Conservation (phyloP, 2,329 filamentous ascomycete species). For the Epichloe typhina region DNA sequence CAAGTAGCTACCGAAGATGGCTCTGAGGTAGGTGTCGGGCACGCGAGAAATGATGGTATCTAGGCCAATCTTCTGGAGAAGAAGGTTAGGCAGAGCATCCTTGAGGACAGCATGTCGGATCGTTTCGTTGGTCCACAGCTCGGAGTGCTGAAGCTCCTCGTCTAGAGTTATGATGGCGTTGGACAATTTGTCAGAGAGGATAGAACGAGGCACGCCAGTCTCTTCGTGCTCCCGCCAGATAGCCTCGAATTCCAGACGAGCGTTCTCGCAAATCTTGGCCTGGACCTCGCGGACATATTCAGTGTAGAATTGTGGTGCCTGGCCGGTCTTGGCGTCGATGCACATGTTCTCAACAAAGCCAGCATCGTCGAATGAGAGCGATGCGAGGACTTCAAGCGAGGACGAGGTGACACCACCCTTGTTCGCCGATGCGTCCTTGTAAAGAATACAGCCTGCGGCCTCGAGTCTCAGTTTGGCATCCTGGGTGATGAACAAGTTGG, state of each 20-base stretch:
- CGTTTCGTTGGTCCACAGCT: constrained; percentile 74
- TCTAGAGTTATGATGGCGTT: constrained; percentile 91
- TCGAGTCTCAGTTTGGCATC: constrained; percentile 93
- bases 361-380: constrained; percentile 82
- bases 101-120: constrained; percentile 66
- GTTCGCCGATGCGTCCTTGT: constrained; percentile 97
- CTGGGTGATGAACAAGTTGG: constrained; percentile 97
- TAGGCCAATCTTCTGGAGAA: constrained; percentile 81
- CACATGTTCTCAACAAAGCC: constrained; percentile 93
- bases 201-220: constrained; percentile 65
- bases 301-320: constrained; percentile 80
- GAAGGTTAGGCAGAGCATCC: constrained; percentile 73
- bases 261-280: constrained; percentile 80
- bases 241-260: constrained; percentile 87
- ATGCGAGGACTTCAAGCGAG: constrained; percentile 88
- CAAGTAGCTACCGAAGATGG: constrained; percentile 92
- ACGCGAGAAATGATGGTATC: constrained; percentile 79
- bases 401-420: constrained; percentile 98
- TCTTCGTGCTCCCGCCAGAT: constrained; percentile 90
- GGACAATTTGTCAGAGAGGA: constrained; percentile 84
- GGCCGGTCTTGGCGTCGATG: constrained; percentile 51
- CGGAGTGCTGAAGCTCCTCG: constrained; percentile 87
- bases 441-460: constrained; percentile 85
- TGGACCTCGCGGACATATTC: constrained; percentile 88
- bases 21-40: constrained; percentile 79